Percentiles rank a stretch among this genome's conserved stretches.
phyloP scores from a whole-genome alignment of 1,284 basidiomycete genomes.

The Trametes pubescens region DNA sequence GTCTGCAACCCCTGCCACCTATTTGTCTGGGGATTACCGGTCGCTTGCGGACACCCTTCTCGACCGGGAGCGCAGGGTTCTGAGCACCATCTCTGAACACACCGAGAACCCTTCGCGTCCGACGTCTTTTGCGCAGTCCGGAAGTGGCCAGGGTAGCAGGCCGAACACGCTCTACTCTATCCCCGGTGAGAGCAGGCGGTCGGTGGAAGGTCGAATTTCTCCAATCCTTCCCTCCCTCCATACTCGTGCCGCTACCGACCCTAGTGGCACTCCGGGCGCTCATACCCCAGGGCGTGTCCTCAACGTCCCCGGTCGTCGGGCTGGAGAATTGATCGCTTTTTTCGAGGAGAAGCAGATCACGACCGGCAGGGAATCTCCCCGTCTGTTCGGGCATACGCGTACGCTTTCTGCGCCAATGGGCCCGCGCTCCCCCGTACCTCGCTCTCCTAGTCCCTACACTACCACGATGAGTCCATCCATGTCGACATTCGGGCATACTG shows the following conservation, averaged over 20 bases:
- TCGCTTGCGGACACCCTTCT: slow-evolving; percentile 32
- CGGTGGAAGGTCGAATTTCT: slow-evolving; percentile 31
- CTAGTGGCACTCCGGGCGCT: slow-evolving; percentile 25
- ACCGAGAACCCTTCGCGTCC: slow-evolving; percentile 49
- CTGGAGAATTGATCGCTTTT: slow-evolving; percentile 75
- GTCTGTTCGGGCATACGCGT: slow-evolving; percentile 53
- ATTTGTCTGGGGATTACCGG: slow-evolving; percentile 31
- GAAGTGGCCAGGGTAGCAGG: slow-evolving; percentile 34
- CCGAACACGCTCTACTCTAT: slow-evolving; percentile 37
- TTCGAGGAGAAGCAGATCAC: slow-evolving; percentile 66
- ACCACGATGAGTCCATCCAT: slow-evolving; percentile 52
- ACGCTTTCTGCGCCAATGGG: slow-evolving; percentile 62
- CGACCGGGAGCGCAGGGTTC: slow-evolving; percentile 38
- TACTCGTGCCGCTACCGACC: slow-evolving; percentile 43
- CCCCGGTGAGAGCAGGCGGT: slow-evolving; percentile 38
- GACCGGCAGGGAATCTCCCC: slow-evolving; percentile 41
- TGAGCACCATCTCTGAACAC: slow-evolving; percentile 52
- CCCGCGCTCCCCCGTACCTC: slow-evolving; percentile 60
- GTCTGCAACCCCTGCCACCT: slow-evolving; percentile 30
- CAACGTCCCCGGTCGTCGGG: slow-evolving; percentile 60
- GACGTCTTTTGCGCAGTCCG: slow-evolving; percentile 40
- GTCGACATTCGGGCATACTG: slow-evolving; percentile 43
- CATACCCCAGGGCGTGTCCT: slow-evolving; percentile 38
- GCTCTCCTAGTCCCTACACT: slow-evolving; percentile 61
- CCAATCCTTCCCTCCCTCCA: slow-evolving; percentile 33